These are phyloP conservation scores for Lanmaoa pseudosensibilis DNA, from an alignment of 768 basidiomycete genomes.

Conservation along the genomic window DNA sequence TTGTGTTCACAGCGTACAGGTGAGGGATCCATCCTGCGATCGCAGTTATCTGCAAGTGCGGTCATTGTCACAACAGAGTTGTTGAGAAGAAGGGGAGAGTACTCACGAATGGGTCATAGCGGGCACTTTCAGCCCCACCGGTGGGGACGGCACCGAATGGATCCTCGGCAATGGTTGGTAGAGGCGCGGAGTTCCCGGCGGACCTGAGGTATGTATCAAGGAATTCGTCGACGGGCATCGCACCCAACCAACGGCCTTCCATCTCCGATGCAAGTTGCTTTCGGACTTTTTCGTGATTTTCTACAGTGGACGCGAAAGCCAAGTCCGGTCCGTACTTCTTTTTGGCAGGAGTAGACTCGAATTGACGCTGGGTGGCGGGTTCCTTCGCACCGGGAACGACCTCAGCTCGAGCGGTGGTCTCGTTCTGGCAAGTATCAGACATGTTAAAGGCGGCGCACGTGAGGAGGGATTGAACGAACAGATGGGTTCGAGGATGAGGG, in stretches of 20 bases:
- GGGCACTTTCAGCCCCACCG: background rate
- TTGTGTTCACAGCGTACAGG: background rate
- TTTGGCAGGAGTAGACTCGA: too few species aligned
- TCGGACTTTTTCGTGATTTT: too few species aligned
- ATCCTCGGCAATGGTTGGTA: background rate
- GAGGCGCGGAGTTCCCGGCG: background rate
- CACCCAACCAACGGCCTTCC: background rate
- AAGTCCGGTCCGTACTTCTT: too few species aligned
- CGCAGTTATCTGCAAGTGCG: background rate
- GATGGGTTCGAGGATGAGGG: background rate
- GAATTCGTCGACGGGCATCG: background rate
- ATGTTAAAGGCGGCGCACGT: background rate
- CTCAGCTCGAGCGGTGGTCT: background rate
- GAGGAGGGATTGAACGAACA: background rate
- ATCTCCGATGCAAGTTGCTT: background rate
- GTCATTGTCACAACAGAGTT: background rate
- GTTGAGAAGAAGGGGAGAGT: too few species aligned
- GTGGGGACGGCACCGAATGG: background rate
- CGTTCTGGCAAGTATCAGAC: background rate
- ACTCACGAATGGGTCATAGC: slow-evolving; percentile 1
- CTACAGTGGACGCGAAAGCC: too few species aligned
- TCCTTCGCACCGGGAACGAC: background rate
- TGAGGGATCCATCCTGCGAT: background rate
- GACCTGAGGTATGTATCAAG: background rate
- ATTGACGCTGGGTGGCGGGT: background rate